Base-by-base conservation (phyloP, 129 eudicot genomes). In the Oenanthe sinensis region DNA sequence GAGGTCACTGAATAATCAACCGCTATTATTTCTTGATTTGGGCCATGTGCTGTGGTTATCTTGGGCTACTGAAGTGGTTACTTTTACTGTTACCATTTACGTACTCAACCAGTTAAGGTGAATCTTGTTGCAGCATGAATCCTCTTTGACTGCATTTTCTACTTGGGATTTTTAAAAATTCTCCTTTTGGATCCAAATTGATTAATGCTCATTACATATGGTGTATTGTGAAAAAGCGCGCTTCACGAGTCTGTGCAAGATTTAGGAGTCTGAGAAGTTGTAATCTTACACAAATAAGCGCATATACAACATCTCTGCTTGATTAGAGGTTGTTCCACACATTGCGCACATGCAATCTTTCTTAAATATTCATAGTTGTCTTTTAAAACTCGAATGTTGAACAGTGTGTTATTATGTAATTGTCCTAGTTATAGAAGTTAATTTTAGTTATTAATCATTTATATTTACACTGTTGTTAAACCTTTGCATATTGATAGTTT, bases 1-100 rank as follows among this genome's bases (percentile, higher is more conserved):
- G 85, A 76, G 86, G 79, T 78, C 65, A 81, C 79, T 82, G 83
- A 85, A 17, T 71, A 28, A 71, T 71, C 28, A 71, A 37, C 28
- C 16, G 7, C 49, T 71, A 8, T 71, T 19, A 8, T 22, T 71
- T 71, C 75, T 40, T 39, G 6, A 40, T 19, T 37, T 40, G 40
- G 49, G 75, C 17, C 49, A 40, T 71, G 20, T 37, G 48, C 15
- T 8, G 49, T 22, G 75, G 47, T 40, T 17, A 42, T 71, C 13
- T 60, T 60, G 68, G 30, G 28, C 48, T 13, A 30, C 33, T 16
- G 48, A 71, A 17, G 15, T 10, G 12, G 24, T 42, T 40, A n/a
- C 22, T 8, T 42, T 49, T 71, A 71, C 47, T 42, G 26, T 40
- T 43, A 55, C 68, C 15, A 60, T 33, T 60, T 50, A n/a, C n/a